phyloP scores from a whole-genome alignment of 2,329 filamentous ascomycete species.

The Neopestalotiopsis sp. region DNA sequence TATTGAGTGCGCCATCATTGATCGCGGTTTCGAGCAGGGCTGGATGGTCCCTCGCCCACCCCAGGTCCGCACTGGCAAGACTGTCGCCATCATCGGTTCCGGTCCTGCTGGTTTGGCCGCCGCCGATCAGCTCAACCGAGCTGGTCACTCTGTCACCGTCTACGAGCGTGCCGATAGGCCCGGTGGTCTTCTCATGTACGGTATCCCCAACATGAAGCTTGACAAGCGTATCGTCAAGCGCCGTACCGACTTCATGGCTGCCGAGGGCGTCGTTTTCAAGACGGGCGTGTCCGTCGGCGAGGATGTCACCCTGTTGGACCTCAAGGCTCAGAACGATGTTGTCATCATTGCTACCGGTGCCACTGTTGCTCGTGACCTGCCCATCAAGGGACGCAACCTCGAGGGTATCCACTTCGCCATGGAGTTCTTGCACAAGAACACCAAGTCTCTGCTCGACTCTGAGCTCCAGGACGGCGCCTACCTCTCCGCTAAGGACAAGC shows the following conservation, averaged over 20 bases:
- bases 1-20: slow-evolving; percentile 97
- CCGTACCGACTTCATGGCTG: slow-evolving; percentile 91
- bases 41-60: slow-evolving; percentile 92
- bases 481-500: slow-evolving; percentile 93
- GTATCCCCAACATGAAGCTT: slow-evolving; percentile 99
- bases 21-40: slow-evolving; percentile 95
- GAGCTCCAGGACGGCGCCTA: slow-evolving; percentile 83
- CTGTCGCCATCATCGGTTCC: slow-evolving; percentile 85
- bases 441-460: slow-evolving; percentile 94
- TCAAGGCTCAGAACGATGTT: slow-evolving; percentile 77
- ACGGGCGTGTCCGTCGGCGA: slow-evolving; percentile 80
- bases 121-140: slow-evolving; percentile 93
- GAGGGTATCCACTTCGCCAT: slow-evolving; percentile 95
- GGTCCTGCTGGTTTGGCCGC: slow-evolving; percentile 88
- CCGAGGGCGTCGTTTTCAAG: slow-evolving; percentile 84
- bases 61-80: slow-evolving; percentile 83
- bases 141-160: slow-evolving; percentile 85
- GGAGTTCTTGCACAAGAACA: slow-evolving; percentile 97
- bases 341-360: slow-evolving; percentile 92
- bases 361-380: slow-evolving; percentile 90
- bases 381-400: slow-evolving; percentile 85
- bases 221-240: slow-evolving; percentile 98
- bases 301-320: slow-evolving; percentile 71
- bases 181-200: slow-evolving; percentile 95
- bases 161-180: slow-evolving; percentile 92